Base-by-base conservation (phyloP, 352 stramenopile genomes). In the Globisporangium acanthophoron region DNA sequence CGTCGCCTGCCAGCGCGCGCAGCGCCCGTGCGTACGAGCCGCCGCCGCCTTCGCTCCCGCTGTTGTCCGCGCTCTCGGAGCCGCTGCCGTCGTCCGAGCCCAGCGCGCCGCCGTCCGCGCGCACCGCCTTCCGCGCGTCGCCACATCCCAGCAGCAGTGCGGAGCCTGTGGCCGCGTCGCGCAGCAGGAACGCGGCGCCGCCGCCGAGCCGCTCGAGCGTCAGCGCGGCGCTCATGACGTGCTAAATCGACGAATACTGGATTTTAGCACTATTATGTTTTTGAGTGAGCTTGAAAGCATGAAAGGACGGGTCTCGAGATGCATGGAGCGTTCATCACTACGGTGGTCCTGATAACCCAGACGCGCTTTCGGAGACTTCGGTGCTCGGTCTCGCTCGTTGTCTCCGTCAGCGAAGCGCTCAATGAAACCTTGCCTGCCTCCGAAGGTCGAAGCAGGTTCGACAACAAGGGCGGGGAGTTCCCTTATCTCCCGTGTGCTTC, bases 111-210 rank as follows among this genome's bases (percentile, higher is more conserved):
- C 27, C 43, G 33, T 27, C 60, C 44, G 54, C 49, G 33, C 5
- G 27, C 35, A 16, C 47, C 43, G 40, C 61, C 8, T 35, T 44
- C 48, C 56, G 76, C 0, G 65, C 60, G 54, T 92, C 76, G 0
- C 84, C 84, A 41, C 84, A 93, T 27, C 84, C 67, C 2, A 93
- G 65, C 8, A 93, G 69, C 21, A 92, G 56, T 7, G 64, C 73
- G 20, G 70, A 69, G 11, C 68, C 65, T 11, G 73, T 79, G 29
- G 61, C 31, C 29, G 85, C 76, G 57, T 93, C 84, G 9, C 75
- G 79, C 18, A 93, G 65, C 52, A 88, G 70, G 62, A 80, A 90
- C 44, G 84, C 68, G 33, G 80, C 79, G 59, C 81, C 84, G 55
- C 76, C 69, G 53, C 81, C 81, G 21, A 93, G 74, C 21, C 80